Base-by-base conservation (phyloP, 2,329 filamentous ascomycete genomes). In the Aphanoascus verrucosus region DNA sequence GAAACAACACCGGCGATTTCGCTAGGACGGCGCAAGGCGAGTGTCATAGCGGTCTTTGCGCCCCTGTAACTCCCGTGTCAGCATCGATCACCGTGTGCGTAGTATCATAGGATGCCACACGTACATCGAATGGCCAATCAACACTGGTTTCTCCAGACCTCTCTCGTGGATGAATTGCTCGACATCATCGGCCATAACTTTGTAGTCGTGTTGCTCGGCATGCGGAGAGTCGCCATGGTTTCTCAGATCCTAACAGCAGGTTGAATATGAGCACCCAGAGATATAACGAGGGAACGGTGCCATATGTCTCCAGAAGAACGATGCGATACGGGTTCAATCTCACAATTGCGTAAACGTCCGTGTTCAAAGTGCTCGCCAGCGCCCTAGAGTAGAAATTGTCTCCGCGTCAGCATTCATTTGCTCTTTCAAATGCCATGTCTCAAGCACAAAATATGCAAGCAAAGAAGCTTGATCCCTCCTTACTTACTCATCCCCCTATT, bases 181-280 rank as follows among this genome's bases (percentile, higher is more conserved):
- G n/a, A 94, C 81, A 62, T 95, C 89, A 59, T 82, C 78, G 6
- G 89, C 86, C 78, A 95, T 88, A 46, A 81, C 76, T 1, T 71
- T 66, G 67, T 95, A 95, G 71, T 88, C 82, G 69, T 95, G 90
- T 0, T 72, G 72, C 1, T 74, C 71, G 55, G 80, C 66, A 67
- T 95, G 89, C 0, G 86, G 86, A 1, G 88, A 93, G 49, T 94
- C 86, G 63, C 90, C 90, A 72, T 96, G 90, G 66, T 96, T 96
- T 62, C 90, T 81, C 28, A 94, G 78, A 68, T 96, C 90, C 84
- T 88, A 56, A 19, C 28, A 37, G 32, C 23, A 43, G 20, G 3
- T 23, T 34, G 14, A 12, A 20, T n/a, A 8, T 9, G 23, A 28
- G 20, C 37, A 43, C 31, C 32, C 19, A n/a, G n/a, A n/a, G n/a